Base-by-base conservation (phyloP, 306 rosid genomes). In the peach (Prunus persica) region DNA sequence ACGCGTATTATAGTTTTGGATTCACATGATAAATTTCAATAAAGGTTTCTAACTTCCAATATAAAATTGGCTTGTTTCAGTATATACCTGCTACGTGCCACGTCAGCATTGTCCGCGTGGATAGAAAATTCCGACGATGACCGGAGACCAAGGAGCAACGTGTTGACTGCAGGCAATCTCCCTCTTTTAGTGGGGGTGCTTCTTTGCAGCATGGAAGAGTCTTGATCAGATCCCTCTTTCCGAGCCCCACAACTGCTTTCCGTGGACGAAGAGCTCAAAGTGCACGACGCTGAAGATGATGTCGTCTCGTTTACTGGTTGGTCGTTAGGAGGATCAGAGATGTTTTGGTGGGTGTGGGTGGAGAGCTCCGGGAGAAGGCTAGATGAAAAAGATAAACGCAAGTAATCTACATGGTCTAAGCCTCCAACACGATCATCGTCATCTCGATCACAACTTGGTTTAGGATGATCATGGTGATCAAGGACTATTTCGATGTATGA, bases 331-430 rank as follows among this genome's bases (percentile, higher is more conserved):
- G 45, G 10, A 30, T 38, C 69, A 16, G 74, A 66, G 50, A 2
- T 34, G 57, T 22, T 28, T 24, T 30, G 34, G 8, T 13, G 19
- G 65, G 18, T 24, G 65, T 3, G 28, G 41, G 11, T 7, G 67
- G 46, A 30, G 67, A 16, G 43, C 67, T 63, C 67, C 46, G 66
- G 78, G 71, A 54, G 75, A 54, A 81, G 76, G 46, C 77, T 79
- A 12, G 91, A 86, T 0, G 92, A 88, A 60, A 86, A 82, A 3
- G 93, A 89, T 51, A 89, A 81, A 14, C 93, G 89, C 79, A 86
- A 30, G 15, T 78, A 77, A 5, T 76, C 79, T 0, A 51, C 61
- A 8, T 60, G 66, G 20, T 55, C 74, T 16, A 30, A 41, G 47
- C 4, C 67, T 76, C 71, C 57, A 61, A 28, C 10, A 27, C 6